phyloP scores from a whole-genome alignment of 805 yeast genomes.

The Yueomyces sp. region DNA sequence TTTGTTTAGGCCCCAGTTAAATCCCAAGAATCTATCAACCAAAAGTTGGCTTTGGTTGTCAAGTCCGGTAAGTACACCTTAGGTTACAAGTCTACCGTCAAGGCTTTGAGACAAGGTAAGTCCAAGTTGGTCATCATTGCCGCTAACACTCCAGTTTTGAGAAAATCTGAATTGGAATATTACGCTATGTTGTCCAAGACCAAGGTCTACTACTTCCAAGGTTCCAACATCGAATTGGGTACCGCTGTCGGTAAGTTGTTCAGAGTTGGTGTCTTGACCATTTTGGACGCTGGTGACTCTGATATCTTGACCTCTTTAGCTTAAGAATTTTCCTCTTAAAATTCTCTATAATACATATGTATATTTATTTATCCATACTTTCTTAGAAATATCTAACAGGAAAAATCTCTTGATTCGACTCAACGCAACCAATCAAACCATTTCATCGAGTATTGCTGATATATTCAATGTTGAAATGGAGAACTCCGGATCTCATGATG shows the following conservation, averaged over 20 bases:
- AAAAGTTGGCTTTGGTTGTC: conserved; percentile 94
- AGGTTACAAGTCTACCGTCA: conserved; percentile 98
- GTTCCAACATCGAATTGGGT: conserved; percentile 99
- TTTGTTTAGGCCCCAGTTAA: conserved; percentile 76
- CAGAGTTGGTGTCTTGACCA: conserved; percentile 97
- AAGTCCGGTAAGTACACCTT: conserved; percentile 99
- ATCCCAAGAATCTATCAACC: conserved; percentile 87
- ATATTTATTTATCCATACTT: neutral
- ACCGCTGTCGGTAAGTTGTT: conserved; percentile 99
- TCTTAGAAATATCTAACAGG: neutral
- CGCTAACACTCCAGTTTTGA: conserved; percentile 98
- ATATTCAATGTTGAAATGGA: too few relatives aligned
- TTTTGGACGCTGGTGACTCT: conserved; percentile 99
- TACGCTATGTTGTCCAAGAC: conserved; percentile 99
- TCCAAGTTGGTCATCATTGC: conserved; percentile 97
- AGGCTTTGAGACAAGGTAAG: conserved; percentile 97
- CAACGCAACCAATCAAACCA: too few relatives aligned
- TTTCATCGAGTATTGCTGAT: too few relatives aligned
- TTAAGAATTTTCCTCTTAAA: conserved; percentile 13
- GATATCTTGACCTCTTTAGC: conserved; percentile 73
- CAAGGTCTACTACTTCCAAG: conserved; percentile 94
- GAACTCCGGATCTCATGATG: too few relatives aligned
- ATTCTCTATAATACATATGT: neutral
- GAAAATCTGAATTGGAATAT: conserved; percentile 99
- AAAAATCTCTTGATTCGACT: too few relatives aligned